These are phyloP conservation scores for Priceomyces haplophilus DNA, from an alignment of 805 yeast genomes.

Conservation along the genomic window DNA sequence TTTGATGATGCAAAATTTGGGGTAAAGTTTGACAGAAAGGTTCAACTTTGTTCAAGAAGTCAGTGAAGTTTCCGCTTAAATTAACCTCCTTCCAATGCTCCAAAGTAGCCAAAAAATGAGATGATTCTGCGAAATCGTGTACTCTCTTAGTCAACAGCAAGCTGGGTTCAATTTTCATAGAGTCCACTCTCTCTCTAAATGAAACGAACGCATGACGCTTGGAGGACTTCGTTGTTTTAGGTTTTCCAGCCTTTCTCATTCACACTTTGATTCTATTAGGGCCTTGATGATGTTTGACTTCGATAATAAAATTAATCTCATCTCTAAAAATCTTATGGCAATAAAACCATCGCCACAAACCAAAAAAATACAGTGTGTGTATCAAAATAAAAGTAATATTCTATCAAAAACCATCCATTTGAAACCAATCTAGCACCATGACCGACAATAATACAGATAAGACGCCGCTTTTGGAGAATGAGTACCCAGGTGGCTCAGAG, in stretches of 20 bases:
- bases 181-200: constrained; percentile 80
- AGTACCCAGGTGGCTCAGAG: constrained; percentile 10
- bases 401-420: neutral
- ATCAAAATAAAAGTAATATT: neutral
- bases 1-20: constrained; percentile 71
- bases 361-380: neutral
- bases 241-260: constrained; percentile 12
- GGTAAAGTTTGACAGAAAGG: constrained; percentile 67
- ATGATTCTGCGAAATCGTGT: constrained; percentile 67
- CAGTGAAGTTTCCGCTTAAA: constrained; percentile 66
- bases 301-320: constrained; percentile 4
- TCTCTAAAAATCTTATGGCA: constrained; percentile 1
- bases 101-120: constrained; percentile 75
- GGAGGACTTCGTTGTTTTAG: constrained; percentile 50
- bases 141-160: constrained; percentile 54
- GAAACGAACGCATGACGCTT: constrained; percentile 65
- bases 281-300: neutral
- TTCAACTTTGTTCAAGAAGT: constrained; percentile 55
- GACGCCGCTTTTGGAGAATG: constrained; percentile 13
- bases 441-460: neutral
- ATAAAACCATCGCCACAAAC: constrained; percentile 2
- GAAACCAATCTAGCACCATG: neutral
- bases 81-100: constrained; percentile 89
- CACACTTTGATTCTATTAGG: neutral
- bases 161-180: constrained; percentile 75